These are phyloP conservation scores for Musa schizocarpa DNA, from an alignment of 176 grass and related monocot genomes.

Conservation along the genomic window DNA sequence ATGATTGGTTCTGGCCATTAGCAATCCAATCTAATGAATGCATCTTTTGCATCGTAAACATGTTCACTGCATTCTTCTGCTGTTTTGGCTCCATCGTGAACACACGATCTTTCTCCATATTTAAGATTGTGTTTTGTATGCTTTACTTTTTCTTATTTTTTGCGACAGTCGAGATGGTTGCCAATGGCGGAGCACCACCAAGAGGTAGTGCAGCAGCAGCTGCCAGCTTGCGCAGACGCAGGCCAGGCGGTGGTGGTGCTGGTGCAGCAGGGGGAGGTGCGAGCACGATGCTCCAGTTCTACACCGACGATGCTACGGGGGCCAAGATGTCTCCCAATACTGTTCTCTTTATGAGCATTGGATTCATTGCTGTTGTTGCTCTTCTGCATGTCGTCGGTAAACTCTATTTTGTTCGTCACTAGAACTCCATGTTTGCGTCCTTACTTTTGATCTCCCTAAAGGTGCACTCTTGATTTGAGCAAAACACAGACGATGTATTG, in stretches of 20 bases:
- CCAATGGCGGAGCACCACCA: slow-evolving; percentile 47
- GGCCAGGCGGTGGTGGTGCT: slow-evolving; percentile 25
- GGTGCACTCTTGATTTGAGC: background rate
- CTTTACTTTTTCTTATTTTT: background rate
- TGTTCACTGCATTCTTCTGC: too few relatives aligned
- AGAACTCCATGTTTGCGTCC: background rate
- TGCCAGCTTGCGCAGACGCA: slow-evolving; percentile 58
- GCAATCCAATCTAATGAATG: too few relatives aligned
- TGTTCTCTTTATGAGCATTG: slow-evolving; percentile 90
- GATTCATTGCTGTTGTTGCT: slow-evolving; percentile 71
- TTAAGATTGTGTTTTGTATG: too few relatives aligned
- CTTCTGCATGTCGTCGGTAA: slow-evolving; percentile 83
- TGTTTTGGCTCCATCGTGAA: background rate
- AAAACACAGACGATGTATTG: background rate
- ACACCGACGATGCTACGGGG: slow-evolving; percentile 70
- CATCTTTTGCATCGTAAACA: too few relatives aligned
- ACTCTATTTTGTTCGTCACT: slow-evolving; percentile 39
- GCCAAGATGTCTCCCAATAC: slow-evolving; percentile 85
- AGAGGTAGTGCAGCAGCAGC: slow-evolving; percentile 61
- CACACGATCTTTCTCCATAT: background rate
- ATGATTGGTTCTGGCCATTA: too few relatives aligned
- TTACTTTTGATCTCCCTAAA: background rate
- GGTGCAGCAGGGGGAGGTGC: slow-evolving; percentile 34
- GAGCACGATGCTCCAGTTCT: slow-evolving; percentile 81
- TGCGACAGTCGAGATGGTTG: slow-evolving; percentile 43